These are phyloP conservation scores for Penicillium verhagenii DNA, from an alignment of 495 filamentous ascomycete genomes.

Conservation along the genomic window DNA sequence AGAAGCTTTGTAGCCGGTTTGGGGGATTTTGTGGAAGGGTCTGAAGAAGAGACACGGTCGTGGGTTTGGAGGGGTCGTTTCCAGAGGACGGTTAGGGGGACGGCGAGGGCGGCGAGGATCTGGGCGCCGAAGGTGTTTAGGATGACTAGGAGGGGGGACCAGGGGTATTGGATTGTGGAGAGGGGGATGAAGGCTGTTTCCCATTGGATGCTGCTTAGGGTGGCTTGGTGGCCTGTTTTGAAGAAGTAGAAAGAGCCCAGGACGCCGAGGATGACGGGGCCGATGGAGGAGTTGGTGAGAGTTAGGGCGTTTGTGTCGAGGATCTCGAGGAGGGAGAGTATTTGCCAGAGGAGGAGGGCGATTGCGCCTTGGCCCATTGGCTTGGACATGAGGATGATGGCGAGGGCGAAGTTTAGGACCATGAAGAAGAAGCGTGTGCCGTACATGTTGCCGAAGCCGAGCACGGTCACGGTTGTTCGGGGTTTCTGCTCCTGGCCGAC, in stretches of 20 bases:
- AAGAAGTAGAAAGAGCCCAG: conserved; percentile 93
- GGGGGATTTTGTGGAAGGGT: conserved; percentile 31
- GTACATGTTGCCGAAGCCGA: conserved; percentile 89
- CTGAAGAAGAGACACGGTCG: conserved; percentile 23
- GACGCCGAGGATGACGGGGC: conserved; percentile 78
- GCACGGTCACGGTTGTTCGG: conserved; percentile 66
- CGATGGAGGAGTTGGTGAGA: conserved; percentile 63
- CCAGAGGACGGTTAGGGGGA: conserved; percentile 85
- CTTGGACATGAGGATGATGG: conserved; percentile 80
- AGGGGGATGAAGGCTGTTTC: conserved; percentile 93
- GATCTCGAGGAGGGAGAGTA: conserved; percentile 84
- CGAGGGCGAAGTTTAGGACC: conserved; percentile 70
- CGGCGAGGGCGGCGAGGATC: conserved; percentile 72
- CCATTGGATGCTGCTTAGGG: conserved; percentile 88
- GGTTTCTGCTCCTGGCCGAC: conserved; percentile 25
- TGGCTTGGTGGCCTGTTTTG: conserved; percentile 96
- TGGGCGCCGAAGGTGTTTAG: conserved; percentile 89
- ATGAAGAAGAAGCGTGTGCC: conserved; percentile 89
- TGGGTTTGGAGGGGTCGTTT: conserved; percentile 57
- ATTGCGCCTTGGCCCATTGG: conserved; percentile 90
- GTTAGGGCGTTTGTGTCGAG: conserved; percentile 72
- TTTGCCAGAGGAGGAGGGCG: conserved; percentile 75
- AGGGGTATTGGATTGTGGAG: conserved; percentile 80
- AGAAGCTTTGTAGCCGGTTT: conserved; percentile 55
- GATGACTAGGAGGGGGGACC: conserved; percentile 75